These are phyloP conservation scores for Phytophthora sp. DNA, from an alignment of 352 stramenopile genomes.

Conservation along the genomic window DNA sequence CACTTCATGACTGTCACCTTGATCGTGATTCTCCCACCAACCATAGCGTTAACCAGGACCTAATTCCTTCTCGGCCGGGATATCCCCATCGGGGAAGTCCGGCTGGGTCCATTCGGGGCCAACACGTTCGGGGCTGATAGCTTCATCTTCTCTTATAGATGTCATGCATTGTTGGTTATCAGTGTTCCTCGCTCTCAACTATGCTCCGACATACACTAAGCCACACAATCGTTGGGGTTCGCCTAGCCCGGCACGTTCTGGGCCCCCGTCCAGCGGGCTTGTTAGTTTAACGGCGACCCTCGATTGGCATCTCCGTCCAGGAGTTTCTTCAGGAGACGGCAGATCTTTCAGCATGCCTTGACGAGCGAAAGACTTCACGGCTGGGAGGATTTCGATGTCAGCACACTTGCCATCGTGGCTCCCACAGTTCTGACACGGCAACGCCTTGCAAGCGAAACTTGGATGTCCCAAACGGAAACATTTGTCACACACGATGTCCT, in stretches of 20 bases:
- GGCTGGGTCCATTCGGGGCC: not conserved
- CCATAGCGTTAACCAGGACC: not conserved
- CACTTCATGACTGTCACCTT: not conserved
- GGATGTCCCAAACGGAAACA: not conserved
- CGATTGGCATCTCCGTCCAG: not conserved
- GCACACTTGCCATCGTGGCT: not conserved
- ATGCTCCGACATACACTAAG: slow-evolving; percentile 20
- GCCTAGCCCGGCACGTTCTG: slow-evolving; percentile 13
- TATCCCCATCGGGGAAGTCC: not conserved
- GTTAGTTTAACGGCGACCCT: slow-evolving; percentile 21
- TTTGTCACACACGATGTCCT: not conserved
- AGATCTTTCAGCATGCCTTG: not conserved
- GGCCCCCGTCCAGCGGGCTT: slow-evolving; percentile 16
- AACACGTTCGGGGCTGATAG: not conserved
- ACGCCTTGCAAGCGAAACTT: not conserved
- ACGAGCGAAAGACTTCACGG: not conserved
- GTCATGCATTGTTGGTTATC: slow-evolving; percentile 11
- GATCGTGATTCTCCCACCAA: not conserved
- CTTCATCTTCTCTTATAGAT: not conserved
- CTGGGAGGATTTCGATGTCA: not conserved
- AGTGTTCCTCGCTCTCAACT: not conserved
- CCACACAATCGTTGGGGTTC: slow-evolving; percentile 10
- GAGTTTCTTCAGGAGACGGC: not conserved
- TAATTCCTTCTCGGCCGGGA: not conserved
- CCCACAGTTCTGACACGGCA: not conserved